Evolutionary conservation across 805 yeast species (phyloP).

Genomic region (Cyberlindnera lachancei): DNA sequence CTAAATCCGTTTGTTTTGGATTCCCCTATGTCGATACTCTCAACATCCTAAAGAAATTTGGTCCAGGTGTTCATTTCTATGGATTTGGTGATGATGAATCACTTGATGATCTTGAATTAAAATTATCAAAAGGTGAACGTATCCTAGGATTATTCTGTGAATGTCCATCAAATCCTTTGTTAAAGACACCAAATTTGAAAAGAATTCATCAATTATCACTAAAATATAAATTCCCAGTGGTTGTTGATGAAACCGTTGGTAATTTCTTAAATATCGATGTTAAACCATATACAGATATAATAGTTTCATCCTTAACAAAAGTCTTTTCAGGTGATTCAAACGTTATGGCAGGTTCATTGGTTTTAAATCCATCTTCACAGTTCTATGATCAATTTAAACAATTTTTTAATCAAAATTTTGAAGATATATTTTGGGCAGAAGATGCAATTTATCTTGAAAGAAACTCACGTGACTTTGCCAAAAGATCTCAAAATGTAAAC

Average conservation of each 20-base stretch:
- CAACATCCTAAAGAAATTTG: constrained; percentile 80
- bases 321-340: constrained; percentile 92
- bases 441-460: constrained; percentile 90
- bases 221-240: constrained; percentile 66
- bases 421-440: constrained; percentile 84
- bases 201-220: constrained; percentile 60
- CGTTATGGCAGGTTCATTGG: constrained; percentile 89
- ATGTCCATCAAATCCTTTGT: constrained; percentile 90
- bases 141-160: constrained; percentile 83
- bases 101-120: constrained; percentile 53
- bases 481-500: constrained; percentile 48
- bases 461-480: constrained; percentile 82
- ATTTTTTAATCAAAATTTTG: constrained; percentile 46
- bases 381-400: constrained; percentile 42
- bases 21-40: constrained; percentile 94
- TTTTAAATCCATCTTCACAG: constrained; percentile 61
- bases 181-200: constrained; percentile 73
- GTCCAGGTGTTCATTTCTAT: constrained; percentile 81
- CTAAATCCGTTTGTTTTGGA: constrained; percentile 87
- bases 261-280: constrained; percentile 81
- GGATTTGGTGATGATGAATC: constrained; percentile 77
- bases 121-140: constrained; percentile 54
- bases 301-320: constrained; percentile 82
- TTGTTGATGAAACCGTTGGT: constrained; percentile 93
- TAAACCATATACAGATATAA: constrained; percentile 76